These are phyloP conservation scores for Amyloporia xantha DNA, from an alignment of 768 basidiomycete genomes.

Conservation along the genomic window DNA sequence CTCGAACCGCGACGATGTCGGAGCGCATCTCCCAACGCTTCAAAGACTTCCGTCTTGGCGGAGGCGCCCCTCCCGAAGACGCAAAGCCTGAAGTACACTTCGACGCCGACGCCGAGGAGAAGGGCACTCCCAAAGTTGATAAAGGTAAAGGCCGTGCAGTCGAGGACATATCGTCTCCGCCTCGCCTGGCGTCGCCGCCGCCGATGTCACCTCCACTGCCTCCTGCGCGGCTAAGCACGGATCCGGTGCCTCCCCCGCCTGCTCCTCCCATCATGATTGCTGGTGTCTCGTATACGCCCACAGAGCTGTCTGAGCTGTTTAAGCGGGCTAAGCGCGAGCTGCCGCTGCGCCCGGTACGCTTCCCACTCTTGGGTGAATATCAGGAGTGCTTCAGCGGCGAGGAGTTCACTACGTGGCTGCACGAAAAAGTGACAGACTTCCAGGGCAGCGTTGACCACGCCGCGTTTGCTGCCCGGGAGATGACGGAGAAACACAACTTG, in stretches of 20 bases:
- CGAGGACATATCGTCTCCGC: conserved; percentile 31
- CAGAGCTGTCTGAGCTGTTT: conserved; percentile 63
- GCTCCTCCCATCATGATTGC: conserved; percentile 63
- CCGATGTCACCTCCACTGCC: conserved; percentile 57
- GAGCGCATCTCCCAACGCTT: conserved; percentile 83
- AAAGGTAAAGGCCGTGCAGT: conserved; percentile 75
- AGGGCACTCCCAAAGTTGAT: conserved; percentile 52
- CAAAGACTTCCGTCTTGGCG: conserved; percentile 66
- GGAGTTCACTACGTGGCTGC: conserved; percentile 82
- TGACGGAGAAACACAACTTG: conserved; percentile 47
- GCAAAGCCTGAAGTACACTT: conserved; percentile 21
- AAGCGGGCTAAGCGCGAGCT: conserved; percentile 65
- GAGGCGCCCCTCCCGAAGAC: conserved; percentile 16
- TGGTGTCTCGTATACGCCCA: conserved; percentile 60
- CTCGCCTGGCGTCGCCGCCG: conserved; percentile 44
- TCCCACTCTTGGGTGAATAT: conserved; percentile 81
- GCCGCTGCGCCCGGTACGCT: conserved; percentile 62
- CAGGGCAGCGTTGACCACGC: conserved; percentile 73
- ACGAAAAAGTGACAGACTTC: conserved; percentile 70
- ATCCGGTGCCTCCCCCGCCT: conserved; percentile 32
- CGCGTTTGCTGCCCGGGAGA: conserved; percentile 57
- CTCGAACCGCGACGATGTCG: conserved; percentile 72
- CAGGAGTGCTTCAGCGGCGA: conserved; percentile 84
- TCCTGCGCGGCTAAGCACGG: conserved; percentile 28
- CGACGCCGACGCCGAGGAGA: conserved; percentile 24